Conservation (phyloP, 1,284 basidiomycete genomes). For the Malassezia vespertilionis region DNA sequence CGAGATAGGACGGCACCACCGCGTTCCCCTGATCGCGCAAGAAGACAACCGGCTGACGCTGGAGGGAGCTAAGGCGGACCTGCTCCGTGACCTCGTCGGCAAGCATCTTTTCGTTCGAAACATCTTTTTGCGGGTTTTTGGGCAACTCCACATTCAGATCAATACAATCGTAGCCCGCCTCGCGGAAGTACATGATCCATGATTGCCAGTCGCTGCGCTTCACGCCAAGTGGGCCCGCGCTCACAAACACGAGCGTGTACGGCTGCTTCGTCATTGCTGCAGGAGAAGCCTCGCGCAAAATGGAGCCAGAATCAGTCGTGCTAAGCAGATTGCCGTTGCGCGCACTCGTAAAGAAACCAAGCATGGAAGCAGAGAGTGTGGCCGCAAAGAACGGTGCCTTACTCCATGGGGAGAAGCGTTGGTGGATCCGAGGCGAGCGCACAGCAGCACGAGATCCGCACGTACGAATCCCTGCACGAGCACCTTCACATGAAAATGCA, state of each 20-base stretch:
- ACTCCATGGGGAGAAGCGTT: too few relatives aligned
- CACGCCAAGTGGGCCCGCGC: constrained; percentile 5
- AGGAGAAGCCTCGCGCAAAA: constrained; percentile 16
- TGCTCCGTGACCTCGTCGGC: constrained; percentile 13
- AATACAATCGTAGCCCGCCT: constrained; percentile 17
- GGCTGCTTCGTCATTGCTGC: constrained; percentile 15
- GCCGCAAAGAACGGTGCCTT: not conserved
- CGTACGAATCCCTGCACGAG: too few relatives aligned
- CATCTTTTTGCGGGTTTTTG: not conserved
- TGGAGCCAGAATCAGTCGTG: constrained; percentile 9
- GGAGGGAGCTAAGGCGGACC: constrained; percentile 14
- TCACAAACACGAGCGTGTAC: constrained; percentile 18
- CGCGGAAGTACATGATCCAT: constrained; percentile 18
- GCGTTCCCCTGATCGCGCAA: constrained; percentile 2
- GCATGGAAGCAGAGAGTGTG: constrained; percentile 6
- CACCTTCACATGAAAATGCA: too few relatives aligned
- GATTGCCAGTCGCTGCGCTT: constrained; percentile 13
- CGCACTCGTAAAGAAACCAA: constrained; percentile 9
- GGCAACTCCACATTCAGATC: constrained; percentile 13
- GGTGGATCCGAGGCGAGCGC: too few relatives aligned
- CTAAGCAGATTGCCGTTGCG: constrained; percentile 3
- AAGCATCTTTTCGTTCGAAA: constrained; percentile 6
- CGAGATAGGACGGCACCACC: constrained; percentile 8
- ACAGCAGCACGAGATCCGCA: too few relatives aligned
- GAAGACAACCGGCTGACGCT: constrained; percentile 18